Evolutionary conservation across 306 rosid genomes (phyloP), one percentile per base, ranked within the genome.

Genomic region (Calophaca sinica): DNA sequence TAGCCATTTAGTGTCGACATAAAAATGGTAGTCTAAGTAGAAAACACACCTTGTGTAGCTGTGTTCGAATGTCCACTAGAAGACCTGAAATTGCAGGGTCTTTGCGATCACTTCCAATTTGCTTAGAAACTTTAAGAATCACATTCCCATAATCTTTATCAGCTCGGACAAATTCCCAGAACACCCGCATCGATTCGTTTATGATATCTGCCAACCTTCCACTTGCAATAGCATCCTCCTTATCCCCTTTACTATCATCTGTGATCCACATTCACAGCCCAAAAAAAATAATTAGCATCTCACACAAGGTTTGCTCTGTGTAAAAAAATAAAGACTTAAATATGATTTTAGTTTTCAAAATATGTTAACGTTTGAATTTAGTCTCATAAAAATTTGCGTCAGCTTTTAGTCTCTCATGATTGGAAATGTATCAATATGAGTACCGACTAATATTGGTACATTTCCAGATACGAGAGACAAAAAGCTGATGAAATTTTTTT

Each of bases 161-260:
- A 11, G 87, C 84, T 10, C 90, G 73, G 20, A 89, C 73, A 86
- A 94, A 91, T 70, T 75, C 86, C 88, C 91, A 82, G 63, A 87
- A 89, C 59, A 89, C 71, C 49, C 81, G 31, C 96, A 90, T 85
- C 0, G 97, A 86, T 82, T 90, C 94, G 67, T 87, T 85, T 2
- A 94, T 77, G 61, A 85, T 85, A 33, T 86, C 84, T 52, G 51
- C 87, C 57, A 91, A 53, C 70, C 35, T 80, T 26, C 77, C 81
- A 62, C 84, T 81, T 20, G 53, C 62, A 62, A 86, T 80, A 45
- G 78, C 44, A 80, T 81, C 54, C 61, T 82, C 88, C 29, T 79
- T 83, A 50, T 83, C 80, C 14, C 58, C 86, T 68, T 81, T 79
- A 41, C 53, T 74, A 69, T 89, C 96, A 77, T 88, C 98, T 94